Base-by-base conservation (phyloP, 192 early-diverging fungal genomes). In the Piromyces sp. region DNA sequence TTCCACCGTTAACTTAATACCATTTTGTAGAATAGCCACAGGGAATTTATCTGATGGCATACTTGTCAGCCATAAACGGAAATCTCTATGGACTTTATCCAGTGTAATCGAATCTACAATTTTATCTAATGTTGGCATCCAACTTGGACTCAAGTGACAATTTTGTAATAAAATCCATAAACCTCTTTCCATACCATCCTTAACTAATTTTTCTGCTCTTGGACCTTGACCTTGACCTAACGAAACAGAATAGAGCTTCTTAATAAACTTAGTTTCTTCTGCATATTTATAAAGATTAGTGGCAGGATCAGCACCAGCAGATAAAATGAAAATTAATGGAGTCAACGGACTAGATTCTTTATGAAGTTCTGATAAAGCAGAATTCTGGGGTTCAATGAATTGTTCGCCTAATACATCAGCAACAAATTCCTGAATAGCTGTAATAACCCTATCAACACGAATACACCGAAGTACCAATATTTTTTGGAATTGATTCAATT, bases 151-250 rank as follows among this genome's bases (percentile, higher is more conserved):
- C 79, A 91, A 81, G 79, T 91, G 90, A 79, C 90, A 91, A 82
- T 91, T 91, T 81, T 91, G 90, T 13, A 91, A 83, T 58, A 91
- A 79, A 82, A 91, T 84, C 90, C 90, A 91, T 40, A 91, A 81
- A 9, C 89, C 90, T 19, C 89, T 81, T 79, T 91, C 90, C 85
- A 90, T 88, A 37, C 89, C 90, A 80, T 91, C 90, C 79, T 88
- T 87, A 58, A 91, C 90, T 68, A 91, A 81, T 14, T 84, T 86
- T 84, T 91, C 90, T 11, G 90, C 90, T 80, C 84, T 82, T 80
- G 90, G 90, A 19, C 90, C 90, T 81, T 91, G 90, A 30, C 90
- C 90, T 83, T 91, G 90, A 30, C 90, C 90, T 29, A 91, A 82
- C 2, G 90, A 91, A 0, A 91, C 88, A 22, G 89, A 85, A 13